Percentiles rank a stretch among this genome's conserved stretches.
phyloP scores from a whole-genome alignment of 2,329 filamentous ascomycete species.

The Onygena corvina region DNA sequence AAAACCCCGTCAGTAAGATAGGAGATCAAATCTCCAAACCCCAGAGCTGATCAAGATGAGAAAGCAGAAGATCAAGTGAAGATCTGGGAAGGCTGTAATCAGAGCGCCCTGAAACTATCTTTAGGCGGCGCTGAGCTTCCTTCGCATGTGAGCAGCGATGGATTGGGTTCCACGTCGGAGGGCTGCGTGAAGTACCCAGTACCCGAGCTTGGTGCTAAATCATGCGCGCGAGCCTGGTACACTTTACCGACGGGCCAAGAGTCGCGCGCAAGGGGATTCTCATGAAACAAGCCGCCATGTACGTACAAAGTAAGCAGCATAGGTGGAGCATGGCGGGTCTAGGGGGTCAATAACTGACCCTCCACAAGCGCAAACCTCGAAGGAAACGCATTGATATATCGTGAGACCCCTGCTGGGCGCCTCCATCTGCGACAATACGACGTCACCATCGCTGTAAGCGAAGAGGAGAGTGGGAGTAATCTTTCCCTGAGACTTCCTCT shows the following conservation, averaged over 20 bases:
- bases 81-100: neutral
- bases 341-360: neutral
- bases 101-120: neutral
- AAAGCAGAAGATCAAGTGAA: neutral
- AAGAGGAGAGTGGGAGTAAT: no score
- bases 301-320: no score
- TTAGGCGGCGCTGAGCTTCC: neutral
- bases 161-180: neutral
- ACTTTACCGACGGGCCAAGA: no score
- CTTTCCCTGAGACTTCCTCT: no score
- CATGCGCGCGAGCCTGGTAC: neutral
- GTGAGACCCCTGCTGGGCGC: neutral
- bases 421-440: neutral
- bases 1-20: no score
- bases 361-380: neutral
- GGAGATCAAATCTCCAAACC: no score
- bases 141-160: neutral
- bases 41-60: neutral
- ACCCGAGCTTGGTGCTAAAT: neutral
- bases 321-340: neutral
- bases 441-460: neutral
- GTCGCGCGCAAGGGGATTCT: no score
- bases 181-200: neutral
- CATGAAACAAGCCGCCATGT: neutral
- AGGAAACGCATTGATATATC: neutral